Percentiles rank a stretch among this genome's conserved stretches.
These are phyloP conservation scores for Colletotrichum paranaense DNA, from an alignment of 2,329 filamentous ascomycete species.

Conservation along the genomic window DNA sequence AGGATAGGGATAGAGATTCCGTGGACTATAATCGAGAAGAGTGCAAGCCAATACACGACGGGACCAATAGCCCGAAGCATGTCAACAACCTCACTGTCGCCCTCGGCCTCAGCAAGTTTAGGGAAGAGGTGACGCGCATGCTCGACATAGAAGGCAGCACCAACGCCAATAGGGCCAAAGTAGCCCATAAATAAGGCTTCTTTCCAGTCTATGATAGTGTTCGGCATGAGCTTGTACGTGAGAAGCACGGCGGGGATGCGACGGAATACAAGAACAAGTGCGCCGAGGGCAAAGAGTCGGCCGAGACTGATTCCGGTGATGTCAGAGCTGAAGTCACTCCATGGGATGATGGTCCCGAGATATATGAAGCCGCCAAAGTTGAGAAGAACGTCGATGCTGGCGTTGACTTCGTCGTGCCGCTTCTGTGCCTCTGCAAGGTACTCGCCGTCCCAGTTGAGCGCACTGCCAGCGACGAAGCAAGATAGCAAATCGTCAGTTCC, in stretches of 20 bases:
- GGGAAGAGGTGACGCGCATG: slow-evolving; percentile 57
- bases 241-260: slow-evolving; percentile 67
- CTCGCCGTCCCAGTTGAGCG: slow-evolving; percentile 71
- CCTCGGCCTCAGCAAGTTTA: slow-evolving; percentile 43
- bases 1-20: slow-evolving; percentile 60
- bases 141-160: slow-evolving; percentile 79
- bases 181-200: slow-evolving; percentile 73
- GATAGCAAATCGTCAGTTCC: slow-evolving; percentile 71
- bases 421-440: slow-evolving; percentile 66
- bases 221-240: slow-evolving; percentile 66
- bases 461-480: slow-evolving; percentile 69
- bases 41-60: slow-evolving; percentile 54
- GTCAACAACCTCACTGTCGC: slow-evolving; percentile 46
- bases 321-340: slow-evolving; percentile 64
- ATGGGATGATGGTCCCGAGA: slow-evolving; percentile 66
- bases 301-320: slow-evolving; percentile 63
- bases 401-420: slow-evolving; percentile 71
- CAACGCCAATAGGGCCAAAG: slow-evolving; percentile 83
- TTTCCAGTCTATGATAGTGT: slow-evolving; percentile 61
- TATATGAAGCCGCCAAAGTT: slow-evolving; percentile 73
- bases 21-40: slow-evolving; percentile 57
- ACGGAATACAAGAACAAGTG: slow-evolving; percentile 64
- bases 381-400: slow-evolving; percentile 66
- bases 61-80: slow-evolving; percentile 51
- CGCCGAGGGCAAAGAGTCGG: slow-evolving; percentile 61